Evolutionary conservation across 2,329 filamentous ascomycete genomes (phyloP).

Genomic region (Penicillium sp.): DNA sequence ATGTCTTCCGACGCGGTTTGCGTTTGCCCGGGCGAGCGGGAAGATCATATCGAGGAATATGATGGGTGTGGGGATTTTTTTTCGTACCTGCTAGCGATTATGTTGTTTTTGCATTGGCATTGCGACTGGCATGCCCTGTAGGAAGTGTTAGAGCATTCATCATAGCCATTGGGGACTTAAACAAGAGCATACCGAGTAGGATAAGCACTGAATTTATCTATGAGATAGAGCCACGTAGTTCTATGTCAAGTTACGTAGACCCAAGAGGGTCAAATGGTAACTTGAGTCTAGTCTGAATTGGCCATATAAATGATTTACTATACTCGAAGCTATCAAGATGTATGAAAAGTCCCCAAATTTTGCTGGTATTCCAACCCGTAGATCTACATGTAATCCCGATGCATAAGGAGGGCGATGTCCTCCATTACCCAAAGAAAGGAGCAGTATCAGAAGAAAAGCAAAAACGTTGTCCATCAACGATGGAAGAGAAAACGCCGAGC

Average conservation of each 20-base stretch:
- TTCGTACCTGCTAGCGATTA: neutral
- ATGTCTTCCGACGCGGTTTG: neutral
- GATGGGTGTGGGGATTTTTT: neutral
- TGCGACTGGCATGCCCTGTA: too few relatives aligned
- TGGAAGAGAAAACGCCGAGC: constrained; percentile 8
- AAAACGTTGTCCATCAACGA: neutral
- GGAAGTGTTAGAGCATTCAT: too few relatives aligned
- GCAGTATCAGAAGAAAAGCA: neutral
- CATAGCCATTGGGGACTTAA: too few relatives aligned
- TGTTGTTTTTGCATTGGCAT: too few relatives aligned
- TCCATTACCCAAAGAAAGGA: neutral
- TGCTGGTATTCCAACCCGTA: neutral
- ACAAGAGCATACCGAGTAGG: too few relatives aligned
- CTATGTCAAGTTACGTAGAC: too few relatives aligned
- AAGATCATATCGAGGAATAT: neutral
- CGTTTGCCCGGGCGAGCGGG: neutral
- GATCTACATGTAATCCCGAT: neutral
- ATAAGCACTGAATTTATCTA: too few relatives aligned
- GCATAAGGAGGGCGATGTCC: neutral
- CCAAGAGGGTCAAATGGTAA: too few relatives aligned
- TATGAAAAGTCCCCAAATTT: neutral
- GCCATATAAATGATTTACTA: too few relatives aligned
- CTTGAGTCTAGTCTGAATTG: too few relatives aligned
- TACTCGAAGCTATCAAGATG: too few relatives aligned
- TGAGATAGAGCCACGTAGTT: too few relatives aligned